Evolutionary conservation across 2,329 filamentous ascomycete genomes (phyloP), one percentile per base, ranked within the genome.

Genomic region (Podosphaera fusca): DNA sequence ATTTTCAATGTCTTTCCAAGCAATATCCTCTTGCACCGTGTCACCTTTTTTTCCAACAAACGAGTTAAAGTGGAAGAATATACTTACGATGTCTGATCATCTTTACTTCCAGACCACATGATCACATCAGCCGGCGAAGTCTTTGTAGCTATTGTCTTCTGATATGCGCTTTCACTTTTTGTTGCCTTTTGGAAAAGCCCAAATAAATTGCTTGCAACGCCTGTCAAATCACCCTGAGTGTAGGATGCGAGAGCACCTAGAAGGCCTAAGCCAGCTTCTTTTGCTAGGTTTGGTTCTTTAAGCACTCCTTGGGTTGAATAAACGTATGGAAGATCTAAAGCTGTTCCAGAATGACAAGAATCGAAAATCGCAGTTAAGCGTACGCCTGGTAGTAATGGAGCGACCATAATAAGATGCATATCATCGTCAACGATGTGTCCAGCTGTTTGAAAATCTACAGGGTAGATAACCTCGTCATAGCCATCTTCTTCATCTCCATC

Each of bases 41-140:
- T 14, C 10, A 42, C 3, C 9, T 12, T 42, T 38, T 5, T 67
- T 78, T 76, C 65, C 80, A 9, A 58, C 66, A 80, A 77, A 66
- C 81, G 80, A 62, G 52, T 58, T 36, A 47, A 51, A 51, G 61
- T 55, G 63, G 67, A 67, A 65, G 67, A 61, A 60, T 66, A 61
- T 65, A 81, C 84, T 72, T 74, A 87, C 82, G 85, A 89, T 63
- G 92, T 98, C 71, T 96, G 92, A 60, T 83, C 80, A 67, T 98
- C 92, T 71, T 95, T 95, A 73, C 87, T 94, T 58, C 92, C 92
- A 60, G 87, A 94, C 85, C 89, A 95, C 86, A 95, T 94, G 68
- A 98, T 80, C 36, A 98, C 92, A 70, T 98, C 92, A 46, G 92
- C 92, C 1, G 89, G 84, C 57, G 85, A 92, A 14, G 92, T 96